Base-by-base conservation (phyloP, 2,329 filamentous ascomycete genomes). In the Dactylellina parvicollis region DNA sequence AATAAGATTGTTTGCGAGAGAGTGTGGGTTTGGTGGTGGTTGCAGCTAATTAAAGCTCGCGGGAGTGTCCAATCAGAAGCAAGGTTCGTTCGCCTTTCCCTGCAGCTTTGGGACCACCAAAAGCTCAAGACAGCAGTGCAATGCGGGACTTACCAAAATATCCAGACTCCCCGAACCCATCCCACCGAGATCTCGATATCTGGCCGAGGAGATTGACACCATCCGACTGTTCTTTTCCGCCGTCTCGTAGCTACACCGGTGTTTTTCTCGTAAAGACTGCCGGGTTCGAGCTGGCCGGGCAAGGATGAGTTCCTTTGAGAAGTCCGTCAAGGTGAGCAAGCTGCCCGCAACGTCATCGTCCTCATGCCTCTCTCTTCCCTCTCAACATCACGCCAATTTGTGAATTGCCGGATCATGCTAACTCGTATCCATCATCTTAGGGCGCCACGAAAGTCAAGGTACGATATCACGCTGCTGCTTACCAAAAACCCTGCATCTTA, bases 291-390 rank as follows among this genome's bases (percentile, higher is more conserved):
- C 46, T 65, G 57, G 46, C 74, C 55, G 77, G 42, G 44, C 42
- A 40, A 49, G 93, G 91, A 88, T 90, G 77, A 91, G 89, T 84
- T 94, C 91, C 70, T 98, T 98, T 81, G 95, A 99, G 85, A 99
- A 98, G 86, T 96, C 93, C 78, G 95, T 99, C 80, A 98, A 98
- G 85, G 95, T 77, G 69, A 65, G 77, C 74, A 34, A 62, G 24
- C 44, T 60, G 56, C 36, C 38, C 32, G 22, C 44, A 36, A 62
- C 44, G 50, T 72, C 44, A 64, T 66, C 57, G 12, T n/a, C n/a
- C n/a, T n/a, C n/a, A n/a, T n/a, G n/a, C n/a, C n/a, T n/a, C n/a
- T 26, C 40, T 38, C 30, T 5, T 18, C 18, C 42, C 52, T 49
- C n/a, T 20, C 42, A 24, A 38, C 16, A 16, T 44, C 40, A 60